Conservation (phyloP, 1,139 yeast species). For the Protomyces inouyei region DNA sequence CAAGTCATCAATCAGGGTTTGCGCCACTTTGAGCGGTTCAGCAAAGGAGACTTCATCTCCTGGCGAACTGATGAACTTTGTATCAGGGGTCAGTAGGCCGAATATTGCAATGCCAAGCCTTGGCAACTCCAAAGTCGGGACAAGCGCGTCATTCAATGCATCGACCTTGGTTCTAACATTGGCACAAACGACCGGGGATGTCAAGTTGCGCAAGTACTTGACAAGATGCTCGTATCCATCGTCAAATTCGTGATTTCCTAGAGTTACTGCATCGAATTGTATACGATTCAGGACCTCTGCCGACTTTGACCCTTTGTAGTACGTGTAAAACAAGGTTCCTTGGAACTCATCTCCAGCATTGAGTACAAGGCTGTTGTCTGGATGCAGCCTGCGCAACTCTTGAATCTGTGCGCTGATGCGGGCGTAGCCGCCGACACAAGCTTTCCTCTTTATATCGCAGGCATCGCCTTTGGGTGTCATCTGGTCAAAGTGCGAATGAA, state of each 20-base stretch:
- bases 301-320: slow-evolving; percentile 22
- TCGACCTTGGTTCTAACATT: slow-evolving; percentile 10
- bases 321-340: slow-evolving; percentile 22
- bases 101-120: slow-evolving; percentile 10
- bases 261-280: slow-evolving; percentile 18
- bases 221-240: slow-evolving; percentile 25
- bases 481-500: slow-evolving; percentile 22
- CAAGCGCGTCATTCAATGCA: slow-evolving; percentile 3
- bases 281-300: slow-evolving; percentile 16
- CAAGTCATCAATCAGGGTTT: slow-evolving; percentile 34
- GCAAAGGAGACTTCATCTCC: slow-evolving; percentile 11
- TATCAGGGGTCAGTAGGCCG: slow-evolving; percentile 21
- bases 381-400: slow-evolving; percentile 1
- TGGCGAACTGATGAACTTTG: slow-evolving; percentile 15
- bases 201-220: slow-evolving; percentile 10
- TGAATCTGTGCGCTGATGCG: slow-evolving; percentile 18
- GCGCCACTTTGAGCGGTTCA: slow-evolving; percentile 34
- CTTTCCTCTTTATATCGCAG: neutral
- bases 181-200: slow-evolving; percentile 24
- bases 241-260: slow-evolving; percentile 26
- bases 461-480: slow-evolving; percentile 18
- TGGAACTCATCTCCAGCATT: slow-evolving; percentile 27
- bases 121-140: slow-evolving; percentile 6
- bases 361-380: slow-evolving; percentile 13
- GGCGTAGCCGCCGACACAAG: slow-evolving; percentile 24